Conservation (phyloP, 2,329 filamentous ascomycete genomes). For the Stemphylium lycopersici region DNA sequence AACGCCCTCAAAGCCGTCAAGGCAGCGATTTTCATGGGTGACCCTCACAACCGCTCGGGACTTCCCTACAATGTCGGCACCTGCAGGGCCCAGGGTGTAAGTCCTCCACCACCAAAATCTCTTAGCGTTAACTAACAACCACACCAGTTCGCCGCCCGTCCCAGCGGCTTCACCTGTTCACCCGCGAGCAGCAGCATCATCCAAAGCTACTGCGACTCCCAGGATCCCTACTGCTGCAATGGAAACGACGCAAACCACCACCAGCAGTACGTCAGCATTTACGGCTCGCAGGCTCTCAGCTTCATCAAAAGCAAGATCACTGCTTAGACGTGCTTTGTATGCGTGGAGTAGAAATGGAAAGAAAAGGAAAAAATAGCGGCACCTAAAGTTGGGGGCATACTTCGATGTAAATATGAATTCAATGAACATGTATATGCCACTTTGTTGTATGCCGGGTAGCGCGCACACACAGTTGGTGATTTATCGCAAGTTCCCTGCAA, state of each 20-base stretch:
- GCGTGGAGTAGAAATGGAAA: background rate
- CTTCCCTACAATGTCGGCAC: conserved; percentile 67
- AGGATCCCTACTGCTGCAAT: conserved; percentile 71
- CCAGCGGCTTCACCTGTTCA: conserved; percentile 62
- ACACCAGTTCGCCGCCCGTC: conserved; percentile 64
- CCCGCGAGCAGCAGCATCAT: conserved; percentile 61
- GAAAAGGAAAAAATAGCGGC: background rate
- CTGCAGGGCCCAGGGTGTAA: conserved; percentile 64
- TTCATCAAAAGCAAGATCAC: conserved; percentile 64
- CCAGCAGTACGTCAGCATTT: conserved; percentile 66
- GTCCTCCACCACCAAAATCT: conserved; percentile 29
- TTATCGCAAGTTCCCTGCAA: too few species aligned
- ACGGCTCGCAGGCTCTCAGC: conserved; percentile 63
- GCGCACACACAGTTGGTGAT: too few species aligned
- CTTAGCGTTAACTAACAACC: conserved; percentile 1
- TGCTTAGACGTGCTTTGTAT: conserved; percentile 24
- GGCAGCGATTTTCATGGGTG: conserved; percentile 69
- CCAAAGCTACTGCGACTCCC: conserved; percentile 68
- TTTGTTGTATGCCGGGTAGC: too few species aligned
- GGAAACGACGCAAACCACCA: conserved; percentile 66
- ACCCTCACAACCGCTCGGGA: conserved; percentile 63
- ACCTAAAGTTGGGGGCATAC: background rate
- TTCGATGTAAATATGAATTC: conserved; percentile 13
- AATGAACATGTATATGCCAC: conserved; percentile 5
- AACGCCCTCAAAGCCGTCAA: conserved; percentile 63